Evolutionary conservation across 2,329 filamentous ascomycete species (phyloP).

Genomic region (Xylogone sp.): DNA sequence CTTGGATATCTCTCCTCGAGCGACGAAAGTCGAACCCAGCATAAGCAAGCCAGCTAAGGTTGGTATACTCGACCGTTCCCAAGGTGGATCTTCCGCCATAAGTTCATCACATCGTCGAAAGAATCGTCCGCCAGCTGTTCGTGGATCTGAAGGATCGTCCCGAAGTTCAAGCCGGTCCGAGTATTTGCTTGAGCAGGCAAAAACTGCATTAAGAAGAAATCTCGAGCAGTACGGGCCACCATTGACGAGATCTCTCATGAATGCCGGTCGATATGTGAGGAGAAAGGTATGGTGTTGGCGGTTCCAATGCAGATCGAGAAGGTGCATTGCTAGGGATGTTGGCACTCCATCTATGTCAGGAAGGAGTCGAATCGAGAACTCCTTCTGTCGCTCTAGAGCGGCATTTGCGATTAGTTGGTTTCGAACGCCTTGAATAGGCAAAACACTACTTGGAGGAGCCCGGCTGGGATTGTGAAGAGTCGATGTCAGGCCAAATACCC

Average conservation of each 20-base stretch:
- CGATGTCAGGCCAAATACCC: not conserved
- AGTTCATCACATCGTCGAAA: constrained; percentile 22
- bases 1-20: constrained; percentile 23
- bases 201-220: constrained; percentile 33
- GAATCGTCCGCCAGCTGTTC: constrained; percentile 19
- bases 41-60: constrained; percentile 24
- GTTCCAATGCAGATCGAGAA: constrained; percentile 36
- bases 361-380: not conserved
- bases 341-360: constrained; percentile 17
- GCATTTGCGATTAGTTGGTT: not conserved
- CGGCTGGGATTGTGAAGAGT: not conserved
- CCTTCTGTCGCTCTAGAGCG: not conserved
- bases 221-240: constrained; percentile 30
- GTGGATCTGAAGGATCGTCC: constrained; percentile 13
- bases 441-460: not conserved
- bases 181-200: constrained; percentile 25
- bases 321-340: constrained; percentile 30
- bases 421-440: not conserved
- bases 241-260: constrained; percentile 31
- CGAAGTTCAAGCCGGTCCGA: constrained; percentile 18
- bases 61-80: constrained; percentile 19
- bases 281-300: constrained; percentile 35
- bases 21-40: constrained; percentile 22
- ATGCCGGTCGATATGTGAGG: constrained; percentile 34
- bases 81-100: constrained; percentile 11